Base-by-base conservation (phyloP, 192 early-diverging fungal genomes). In the Funneliformis mosseae region DNA sequence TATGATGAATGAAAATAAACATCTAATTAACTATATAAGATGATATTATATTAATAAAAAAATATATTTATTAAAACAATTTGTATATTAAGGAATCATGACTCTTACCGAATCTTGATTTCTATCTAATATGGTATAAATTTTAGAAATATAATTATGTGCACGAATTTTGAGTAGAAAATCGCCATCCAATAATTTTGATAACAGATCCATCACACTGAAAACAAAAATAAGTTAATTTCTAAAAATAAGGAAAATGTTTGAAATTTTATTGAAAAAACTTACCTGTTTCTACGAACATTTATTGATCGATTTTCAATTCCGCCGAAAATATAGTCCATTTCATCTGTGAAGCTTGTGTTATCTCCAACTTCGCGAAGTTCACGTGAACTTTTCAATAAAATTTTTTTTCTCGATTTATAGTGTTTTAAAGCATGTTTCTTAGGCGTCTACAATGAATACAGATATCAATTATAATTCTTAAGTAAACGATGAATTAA, bases 271-370 rank as follows among this genome's bases (percentile, higher is more conserved):
- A 42, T 41, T 28, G 8, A 39, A 39, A n/a, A 42, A 69, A 69
- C 41, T 2, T 46, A 91, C 90, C 90, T 92, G 12, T 79, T 82
- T 78, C 87, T 60, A 23, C 83, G 85, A 6, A 92, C 81, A 59
- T 80, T 84, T 5, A 84, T 63, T 38, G 82, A 80, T 55, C 91
- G 88, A 41, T 78, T 83, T 27, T 71, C 59, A 4, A 92, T 71
- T 6, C 91, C 91, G n/a, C 84, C 86, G 28, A 92, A 18, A 38
- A 88, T 81, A 78, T 92, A 92, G 11, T 87, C 87, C 83, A 92
- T 91, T 74, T 90, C 90, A 72, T 92, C 91, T 25, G 71, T 84
- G 70, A 92, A 91, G 39, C 85, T 72, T 39, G 90, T 87, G 43
- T 81, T 81, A 41, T 90, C 89, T 1, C 91, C 91, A 1, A 84